Evolutionary conservation across 345 rosid species (phyloP), one percentile per base, ranked within the genome.

Genomic region (Geranium brycei): DNA sequence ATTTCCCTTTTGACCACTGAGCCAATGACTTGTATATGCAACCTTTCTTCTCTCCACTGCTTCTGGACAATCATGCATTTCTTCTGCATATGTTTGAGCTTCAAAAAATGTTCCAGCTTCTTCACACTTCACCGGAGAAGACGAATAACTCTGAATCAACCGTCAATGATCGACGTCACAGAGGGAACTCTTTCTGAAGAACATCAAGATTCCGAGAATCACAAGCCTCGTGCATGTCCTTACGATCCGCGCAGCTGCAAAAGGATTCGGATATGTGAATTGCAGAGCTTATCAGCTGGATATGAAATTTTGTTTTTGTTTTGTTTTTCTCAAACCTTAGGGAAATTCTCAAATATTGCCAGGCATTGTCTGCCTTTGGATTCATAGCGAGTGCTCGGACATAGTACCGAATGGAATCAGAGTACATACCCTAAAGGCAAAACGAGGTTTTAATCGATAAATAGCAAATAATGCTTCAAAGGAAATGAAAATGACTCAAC

Each of bases 351-450:
- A 95, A 76, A 81, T 91, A 95, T 66, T 91, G 99, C 96, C 97
- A 95, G 18, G 95, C 99, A 69, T 95, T 95, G 64, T 95, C 99
- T 19, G 97, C 97, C 77, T 95, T 95, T 17, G 99, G 99, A 73
- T 95, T 95, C 99, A 95, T 88, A 10, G 95, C 82, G 4, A 95
- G 99, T 51, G 99, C 99, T 23, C 97, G 91, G 5, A 95, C 99
- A 69, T 95, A 95, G 69, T 91, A 95, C 5, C 86, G 82, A 57
- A 95, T 84, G 1, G 99, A 91, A 58, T 95, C 96, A 77, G 84
- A 87, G 28, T 88, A 88, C 97, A 87, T 75, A 30, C 96, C 95
- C 99, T 95, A 72, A 57, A 66, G 28, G n/a, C 61, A n/a, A 23
- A 58, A 53, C 55, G 14, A 15, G 13, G 7, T 28, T 23, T n/a